phyloP scores from a whole-genome alignment of 352 stramenopile species.

The Globisporangium viniferum region DNA sequence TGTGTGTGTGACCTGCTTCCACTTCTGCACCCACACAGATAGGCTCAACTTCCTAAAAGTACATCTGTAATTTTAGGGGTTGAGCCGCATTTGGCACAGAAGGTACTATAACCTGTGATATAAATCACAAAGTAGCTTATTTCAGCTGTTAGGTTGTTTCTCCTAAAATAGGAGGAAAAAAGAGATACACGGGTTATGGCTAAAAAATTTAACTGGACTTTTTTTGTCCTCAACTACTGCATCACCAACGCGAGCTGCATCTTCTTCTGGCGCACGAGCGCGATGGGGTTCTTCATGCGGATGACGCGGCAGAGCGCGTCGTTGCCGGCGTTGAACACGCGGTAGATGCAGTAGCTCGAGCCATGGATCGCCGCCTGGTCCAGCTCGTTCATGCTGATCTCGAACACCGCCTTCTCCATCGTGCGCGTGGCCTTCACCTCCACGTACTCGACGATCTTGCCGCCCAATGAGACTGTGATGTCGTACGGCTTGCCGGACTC shows the following conservation, averaged over 20 bases:
- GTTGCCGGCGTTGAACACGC: constrained; percentile 83
- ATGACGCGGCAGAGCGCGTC: constrained; percentile 67
- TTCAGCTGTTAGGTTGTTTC: too few relatives aligned
- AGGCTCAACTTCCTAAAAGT: too few relatives aligned
- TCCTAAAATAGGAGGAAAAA: too few relatives aligned
- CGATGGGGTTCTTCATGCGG: constrained; percentile 81
- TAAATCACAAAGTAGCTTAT: too few relatives aligned
- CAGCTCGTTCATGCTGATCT: constrained; percentile 89
- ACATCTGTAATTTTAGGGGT: too few relatives aligned
- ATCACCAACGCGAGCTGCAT: constrained; percentile 79
- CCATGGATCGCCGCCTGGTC: constrained; percentile 77
- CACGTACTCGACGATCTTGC: constrained; percentile 70
- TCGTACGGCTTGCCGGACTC: constrained; percentile 85
- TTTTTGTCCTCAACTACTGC: constrained; percentile 30
- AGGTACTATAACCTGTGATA: too few relatives aligned
- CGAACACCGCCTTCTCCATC: constrained; percentile 85
- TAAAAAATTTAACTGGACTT: too few relatives aligned
- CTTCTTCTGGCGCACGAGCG: constrained; percentile 78
- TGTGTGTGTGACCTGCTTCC: background rate
- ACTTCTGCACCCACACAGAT: too few relatives aligned
- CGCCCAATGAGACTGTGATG: constrained; percentile 48
- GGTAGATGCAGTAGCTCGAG: constrained; percentile 81
- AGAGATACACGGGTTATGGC: too few relatives aligned
- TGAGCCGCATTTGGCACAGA: too few relatives aligned
- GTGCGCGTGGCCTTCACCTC: constrained; percentile 86